Evolutionary conservation across 2,329 filamentous ascomycete species (phyloP).

Genomic region (Pezicula rhizophila): DNA sequence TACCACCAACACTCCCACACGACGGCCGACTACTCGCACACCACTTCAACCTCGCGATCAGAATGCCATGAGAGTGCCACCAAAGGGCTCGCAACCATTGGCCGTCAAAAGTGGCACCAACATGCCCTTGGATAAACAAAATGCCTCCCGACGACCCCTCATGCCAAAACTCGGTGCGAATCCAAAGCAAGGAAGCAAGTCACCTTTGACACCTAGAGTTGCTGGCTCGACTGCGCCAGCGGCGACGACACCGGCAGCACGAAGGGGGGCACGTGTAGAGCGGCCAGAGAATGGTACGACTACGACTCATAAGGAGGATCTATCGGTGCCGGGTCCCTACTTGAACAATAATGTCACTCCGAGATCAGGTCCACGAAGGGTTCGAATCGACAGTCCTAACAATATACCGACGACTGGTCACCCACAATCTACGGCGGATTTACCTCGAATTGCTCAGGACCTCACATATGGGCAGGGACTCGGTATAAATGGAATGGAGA

Average conservation of each 20-base stretch:
- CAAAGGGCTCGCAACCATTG: conserved; percentile 18
- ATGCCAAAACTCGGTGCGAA: conserved; percentile 64
- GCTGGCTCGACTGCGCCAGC: conserved; percentile 29
- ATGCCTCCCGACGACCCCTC: conserved; percentile 46
- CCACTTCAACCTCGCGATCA: conserved; percentile 21
- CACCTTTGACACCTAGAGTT: conserved; percentile 54
- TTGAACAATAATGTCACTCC: conserved; percentile 70
- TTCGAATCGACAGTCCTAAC: conserved; percentile 61
- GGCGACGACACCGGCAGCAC: conserved; percentile 27
- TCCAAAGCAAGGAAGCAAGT: conserved; percentile 45
- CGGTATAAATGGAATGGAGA: conserved; percentile 20
- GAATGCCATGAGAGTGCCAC: conserved; percentile 40
- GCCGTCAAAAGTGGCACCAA: conserved; percentile 22
- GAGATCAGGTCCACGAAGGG: conserved; percentile 67
- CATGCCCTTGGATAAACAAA: conserved; percentile 45
- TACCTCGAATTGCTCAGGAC: conserved; percentile 28
- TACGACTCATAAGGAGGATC: conserved; percentile 36
- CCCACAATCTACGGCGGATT: conserved; percentile 33
- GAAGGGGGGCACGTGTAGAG: conserved; percentile 44
- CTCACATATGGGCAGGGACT: conserved; percentile 12
- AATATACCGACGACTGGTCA: conserved; percentile 62
- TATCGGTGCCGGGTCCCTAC: conserved; percentile 47
- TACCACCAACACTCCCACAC: conserved; percentile 12
- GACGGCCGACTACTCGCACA: conserved; percentile 15
- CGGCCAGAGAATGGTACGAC: conserved; percentile 10